Base-by-base conservation (phyloP, 1,284 basidiomycete species). In the Xanthoconium separans region DNA sequence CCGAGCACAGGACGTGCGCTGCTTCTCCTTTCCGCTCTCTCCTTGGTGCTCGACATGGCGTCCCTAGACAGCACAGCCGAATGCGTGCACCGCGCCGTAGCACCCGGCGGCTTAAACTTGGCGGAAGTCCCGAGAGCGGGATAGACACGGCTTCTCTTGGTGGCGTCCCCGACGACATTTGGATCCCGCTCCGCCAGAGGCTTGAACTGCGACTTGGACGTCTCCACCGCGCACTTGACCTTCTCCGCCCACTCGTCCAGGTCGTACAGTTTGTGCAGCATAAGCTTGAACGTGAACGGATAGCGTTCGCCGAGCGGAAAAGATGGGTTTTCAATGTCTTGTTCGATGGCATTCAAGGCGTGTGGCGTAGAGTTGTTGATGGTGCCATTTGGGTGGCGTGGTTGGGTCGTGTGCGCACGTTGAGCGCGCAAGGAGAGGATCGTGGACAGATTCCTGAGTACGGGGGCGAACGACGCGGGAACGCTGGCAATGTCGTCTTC, bases 261-360 rank as follows among this genome's bases (percentile, higher is more conserved):
- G 53, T 78, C 74, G 66, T 85, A 85, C 11, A 85, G 71, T 63
- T 83, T 80, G 71, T 87, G 81, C 51, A 85, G 64, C 79, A 84
- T 81, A 62, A 82, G 72, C 61, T 79, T 80, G 74, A 85, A 87
- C 29, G 81, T 85, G 71, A 86, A 86, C 16, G 75, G 74, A 61
- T 78, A 82, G 20, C 71, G 70, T 55, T 72, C 73, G 2, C 61
- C 72, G 6, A 77, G 60, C 4, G 78, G 78, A 54, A 82, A 83
- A 39, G 70, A 70, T 4, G 69, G 66, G 2, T 59, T 70, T 37
- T 68, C 67, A 13, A 46, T 47, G 10, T 71, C 66, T 44, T 51
- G 56, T 55, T 43, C 54, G 47, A 40, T 46, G 15, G 36, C 36
- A 43, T 50, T 41, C 24, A 36, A n/a, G 4, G 27, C 44, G 3